Evolutionary conservation across 495 filamentous ascomycete species (phyloP).

Genomic region (Penicillium ochrochloron): DNA sequence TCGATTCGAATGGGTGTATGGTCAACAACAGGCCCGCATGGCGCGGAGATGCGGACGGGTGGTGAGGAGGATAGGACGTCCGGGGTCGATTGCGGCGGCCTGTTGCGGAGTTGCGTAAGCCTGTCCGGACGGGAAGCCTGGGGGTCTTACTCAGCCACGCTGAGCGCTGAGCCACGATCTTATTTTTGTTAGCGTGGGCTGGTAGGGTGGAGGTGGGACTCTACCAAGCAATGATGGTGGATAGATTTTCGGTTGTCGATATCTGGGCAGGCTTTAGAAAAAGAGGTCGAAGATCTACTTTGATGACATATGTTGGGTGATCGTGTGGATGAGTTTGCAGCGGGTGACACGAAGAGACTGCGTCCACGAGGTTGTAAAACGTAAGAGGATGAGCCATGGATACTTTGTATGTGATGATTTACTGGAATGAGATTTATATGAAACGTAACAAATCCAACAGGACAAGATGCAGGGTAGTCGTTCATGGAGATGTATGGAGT

Average conservation of each 20-base stretch:
- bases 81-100: constrained; percentile 1
- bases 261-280: background rate
- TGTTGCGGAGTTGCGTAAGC: constrained; percentile 4
- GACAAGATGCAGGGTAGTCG: background rate
- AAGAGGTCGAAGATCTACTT: background rate
- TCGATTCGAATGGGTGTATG: background rate
- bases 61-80: background rate
- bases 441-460: background rate
- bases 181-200: constrained; percentile 8
- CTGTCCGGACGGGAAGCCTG: background rate
- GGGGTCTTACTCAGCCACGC: constrained; percentile 10
- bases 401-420: background rate
- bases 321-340: background rate
- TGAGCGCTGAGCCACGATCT: constrained; percentile 15
- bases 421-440: background rate
- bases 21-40: constrained; percentile 21
- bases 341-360: background rate
- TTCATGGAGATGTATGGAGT: background rate
- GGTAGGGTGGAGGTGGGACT: constrained; percentile 9
- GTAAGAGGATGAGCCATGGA: background rate
- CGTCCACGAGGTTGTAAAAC: background rate
- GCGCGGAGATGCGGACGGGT: background rate
- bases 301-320: constrained; percentile 7
- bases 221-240: background rate
- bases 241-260: background rate